Evolutionary conservation across 2,329 filamentous ascomycete species (phyloP).

Genomic region (Keithomyces neogunnii): DNA sequence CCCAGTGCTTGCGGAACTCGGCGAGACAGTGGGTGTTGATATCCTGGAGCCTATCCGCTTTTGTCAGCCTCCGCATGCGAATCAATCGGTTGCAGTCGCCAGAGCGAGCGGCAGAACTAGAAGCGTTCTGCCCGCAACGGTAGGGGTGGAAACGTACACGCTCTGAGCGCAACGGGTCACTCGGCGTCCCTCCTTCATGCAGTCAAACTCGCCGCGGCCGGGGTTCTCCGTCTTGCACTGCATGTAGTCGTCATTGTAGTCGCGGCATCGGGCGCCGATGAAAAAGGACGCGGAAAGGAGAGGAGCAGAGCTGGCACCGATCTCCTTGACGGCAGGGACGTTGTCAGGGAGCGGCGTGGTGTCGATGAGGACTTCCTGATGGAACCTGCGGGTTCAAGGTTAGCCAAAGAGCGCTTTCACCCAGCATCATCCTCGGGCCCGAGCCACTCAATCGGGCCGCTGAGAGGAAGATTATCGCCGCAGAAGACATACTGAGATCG

Average conservation of each 20-base stretch:
- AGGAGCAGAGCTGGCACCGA: slow-evolving; percentile 87
- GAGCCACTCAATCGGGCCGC: not conserved
- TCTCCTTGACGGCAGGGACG: slow-evolving; percentile 88
- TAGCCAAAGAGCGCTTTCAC: slow-evolving; percentile 9
- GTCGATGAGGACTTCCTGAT: slow-evolving; percentile 87
- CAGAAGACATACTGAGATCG: slow-evolving; percentile 29
- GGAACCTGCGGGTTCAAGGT: slow-evolving; percentile 60
- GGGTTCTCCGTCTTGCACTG: slow-evolving; percentile 96
- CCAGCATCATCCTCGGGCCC: not conserved
- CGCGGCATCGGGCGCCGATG: slow-evolving; percentile 88
- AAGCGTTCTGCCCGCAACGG: not conserved
- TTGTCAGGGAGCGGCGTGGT: slow-evolving; percentile 87
- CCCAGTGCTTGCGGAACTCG: slow-evolving; percentile 89
- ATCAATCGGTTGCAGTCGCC: no score
- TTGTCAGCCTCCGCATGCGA: slow-evolving; percentile 4
- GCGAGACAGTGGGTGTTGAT: slow-evolving; percentile 91
- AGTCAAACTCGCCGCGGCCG: slow-evolving; percentile 86
- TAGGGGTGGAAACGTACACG: slow-evolving; percentile 58
- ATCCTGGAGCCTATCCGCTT: slow-evolving; percentile 64
- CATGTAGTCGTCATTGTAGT: slow-evolving; percentile 99
- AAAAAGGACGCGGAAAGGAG: slow-evolving; percentile 90
- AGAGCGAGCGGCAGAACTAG: no score
- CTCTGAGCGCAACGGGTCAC: slow-evolving; percentile 94
- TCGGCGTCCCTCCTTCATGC: slow-evolving; percentile 90
- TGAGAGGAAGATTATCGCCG: not conserved